phyloP scores from a whole-genome alignment of 768 basidiomycete species.

The Tulasnella sp. region DNA sequence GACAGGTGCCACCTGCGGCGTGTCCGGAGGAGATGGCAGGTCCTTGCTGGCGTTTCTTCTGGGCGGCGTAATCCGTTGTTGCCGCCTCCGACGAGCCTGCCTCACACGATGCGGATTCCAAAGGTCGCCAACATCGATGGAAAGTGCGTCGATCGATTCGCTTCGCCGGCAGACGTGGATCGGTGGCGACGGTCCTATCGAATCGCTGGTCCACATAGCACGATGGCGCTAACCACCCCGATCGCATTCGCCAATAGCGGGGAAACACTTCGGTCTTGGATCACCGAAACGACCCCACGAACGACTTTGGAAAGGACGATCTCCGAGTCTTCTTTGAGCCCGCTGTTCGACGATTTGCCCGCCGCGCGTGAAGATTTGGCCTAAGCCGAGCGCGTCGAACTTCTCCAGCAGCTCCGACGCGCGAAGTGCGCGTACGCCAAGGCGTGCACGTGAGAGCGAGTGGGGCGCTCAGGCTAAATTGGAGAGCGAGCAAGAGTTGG shows the following conservation, averaged over 20 bases:
- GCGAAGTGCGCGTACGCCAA: conserved; percentile 64
- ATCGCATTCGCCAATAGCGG: conserved; percentile 58
- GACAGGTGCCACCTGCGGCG: conserved; percentile 18
- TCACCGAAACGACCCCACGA: conserved; percentile 57
- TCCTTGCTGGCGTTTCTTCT: not conserved
- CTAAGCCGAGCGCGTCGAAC: conserved; percentile 64
- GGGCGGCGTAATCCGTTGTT: not conserved
- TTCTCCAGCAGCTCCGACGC: conserved; percentile 65
- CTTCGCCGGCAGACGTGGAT: conserved; percentile 49
- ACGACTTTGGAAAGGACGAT: conserved; percentile 64
- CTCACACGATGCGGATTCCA: conserved; percentile 71
- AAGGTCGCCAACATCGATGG: conserved; percentile 64
- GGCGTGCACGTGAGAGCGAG: conserved; percentile 61
- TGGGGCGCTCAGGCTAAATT: conserved; percentile 52
- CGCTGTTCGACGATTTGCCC: conserved; percentile 48
- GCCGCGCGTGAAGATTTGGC: conserved; percentile 40
- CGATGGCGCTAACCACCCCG: conserved; percentile 53
- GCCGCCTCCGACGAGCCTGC: conserved; percentile 55
- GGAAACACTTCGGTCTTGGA: conserved; percentile 58
- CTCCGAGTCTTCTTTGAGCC: conserved; percentile 64
- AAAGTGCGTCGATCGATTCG: conserved; percentile 42
- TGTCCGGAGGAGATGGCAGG: conserved; percentile 18
- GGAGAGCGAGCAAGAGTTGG: conserved; percentile 60
- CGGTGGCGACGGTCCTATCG: conserved; percentile 50
- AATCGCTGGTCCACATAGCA: conserved; percentile 43